Conservation (phyloP, 768 basidiomycete genomes). For the Lenzites betulinus region DNA sequence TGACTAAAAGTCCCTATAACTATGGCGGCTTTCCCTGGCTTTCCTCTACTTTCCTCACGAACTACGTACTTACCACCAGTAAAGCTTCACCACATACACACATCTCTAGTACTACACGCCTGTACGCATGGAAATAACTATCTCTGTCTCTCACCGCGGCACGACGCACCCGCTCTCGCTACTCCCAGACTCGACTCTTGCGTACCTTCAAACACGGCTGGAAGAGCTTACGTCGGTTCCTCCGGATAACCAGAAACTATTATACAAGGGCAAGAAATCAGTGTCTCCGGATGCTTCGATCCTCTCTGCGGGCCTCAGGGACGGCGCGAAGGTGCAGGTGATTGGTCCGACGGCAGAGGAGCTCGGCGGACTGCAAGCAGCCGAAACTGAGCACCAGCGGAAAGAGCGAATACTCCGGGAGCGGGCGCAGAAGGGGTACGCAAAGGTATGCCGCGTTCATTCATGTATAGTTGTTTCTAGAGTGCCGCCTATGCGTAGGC, state of each 20-base stretch:
- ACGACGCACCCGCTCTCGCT: constrained; percentile 48
- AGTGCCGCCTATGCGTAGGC: too few relatives aligned
- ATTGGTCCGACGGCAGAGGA: constrained; percentile 66
- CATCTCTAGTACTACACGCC: background rate
- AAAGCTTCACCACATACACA: background rate
- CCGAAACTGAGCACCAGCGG: constrained; percentile 58
- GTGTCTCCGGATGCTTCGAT: constrained; percentile 27
- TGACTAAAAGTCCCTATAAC: too few relatives aligned
- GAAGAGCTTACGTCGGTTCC: constrained; percentile 71
- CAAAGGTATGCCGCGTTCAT: constrained; percentile 55
- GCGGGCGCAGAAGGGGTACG: constrained; percentile 55
- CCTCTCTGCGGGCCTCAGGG: constrained; percentile 57
- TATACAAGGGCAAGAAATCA: constrained; percentile 67
- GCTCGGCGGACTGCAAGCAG: constrained; percentile 52
- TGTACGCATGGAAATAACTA: constrained; percentile 16
- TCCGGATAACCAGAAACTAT: constrained; percentile 64
- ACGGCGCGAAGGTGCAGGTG: constrained; percentile 69
- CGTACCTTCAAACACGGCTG: constrained; percentile 49
- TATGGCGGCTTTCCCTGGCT: too few relatives aligned
- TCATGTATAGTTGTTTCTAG: too few relatives aligned
- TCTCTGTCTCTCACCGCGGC: constrained; percentile 51
- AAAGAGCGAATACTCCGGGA: constrained; percentile 61
- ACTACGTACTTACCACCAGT: too few relatives aligned
- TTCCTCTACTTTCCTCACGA: too few relatives aligned
- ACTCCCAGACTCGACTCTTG: constrained; percentile 51